Evolutionary conservation across 345 rosid genomes (phyloP), one percentile per base, ranked within the genome.

Genomic region (Cardiospermum halicacabum): DNA sequence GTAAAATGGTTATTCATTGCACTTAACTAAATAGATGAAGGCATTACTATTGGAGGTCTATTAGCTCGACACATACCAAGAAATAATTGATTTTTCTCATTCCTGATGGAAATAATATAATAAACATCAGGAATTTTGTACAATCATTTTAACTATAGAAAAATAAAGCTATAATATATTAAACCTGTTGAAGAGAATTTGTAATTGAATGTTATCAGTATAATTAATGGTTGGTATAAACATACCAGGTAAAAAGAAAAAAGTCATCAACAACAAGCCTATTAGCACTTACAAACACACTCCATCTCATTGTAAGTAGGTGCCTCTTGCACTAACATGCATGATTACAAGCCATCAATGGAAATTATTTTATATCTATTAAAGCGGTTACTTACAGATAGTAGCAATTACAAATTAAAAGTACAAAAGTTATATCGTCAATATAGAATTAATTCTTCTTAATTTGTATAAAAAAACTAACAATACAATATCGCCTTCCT

Each of bases 251-350:
- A 77, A 95, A 95, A 75, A 95, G 96, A 47, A 95, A 96, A 0
- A 97, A 89, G 64, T 95, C 99, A 25, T 97, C 99, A 45, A 97
- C 98, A 63, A 86, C 83, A 72, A 95, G 94, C 72, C 98, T 78
- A 76, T 95, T 95, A 61, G 98, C 96, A 68, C 99, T 95, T 32
- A 95, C 96, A 50, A 95, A 95, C 56, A 95, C 97, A 75, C 99
- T 95, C 99, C 99, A 95, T 60, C 99, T 97, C 2, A 97, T 95
- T 40, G 99, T 95, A 70, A 95, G 93, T 36, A 95, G 99, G 51
- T 95, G 99, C 72, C 99, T 81, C 75, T 95, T 95, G 12, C 97
- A 97, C 75, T 95, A 97, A 65, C 99, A 97, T 95, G 85, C 71
- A 66, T 37, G 16, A 25, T 32, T 11, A 69, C 18, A 67, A 60